Percentiles rank a stretch among this genome's conserved stretches.
phyloP scores from a whole-genome alignment of 2,329 filamentous ascomycete genomes.

The Graphiopsis chlorocephala region DNA sequence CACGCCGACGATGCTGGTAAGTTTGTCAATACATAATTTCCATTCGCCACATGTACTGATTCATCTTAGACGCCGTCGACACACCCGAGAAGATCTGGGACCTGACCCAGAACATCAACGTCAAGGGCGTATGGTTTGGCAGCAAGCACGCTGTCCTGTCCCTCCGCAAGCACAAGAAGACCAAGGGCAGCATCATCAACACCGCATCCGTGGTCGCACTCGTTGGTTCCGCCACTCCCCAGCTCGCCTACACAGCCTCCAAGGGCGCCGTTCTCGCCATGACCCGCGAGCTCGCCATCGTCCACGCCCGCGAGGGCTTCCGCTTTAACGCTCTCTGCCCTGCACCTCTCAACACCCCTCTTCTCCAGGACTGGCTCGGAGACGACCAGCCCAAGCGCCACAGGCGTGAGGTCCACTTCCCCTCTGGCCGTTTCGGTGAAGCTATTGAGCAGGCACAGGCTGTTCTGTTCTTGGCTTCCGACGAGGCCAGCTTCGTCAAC shows the following conservation, averaged over 20 bases:
- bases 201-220: slow-evolving; percentile 86
- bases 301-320: slow-evolving; percentile 84
- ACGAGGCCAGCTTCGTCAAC: slow-evolving; percentile 87
- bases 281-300: slow-evolving; percentile 86
- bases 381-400: slow-evolving; percentile 78
- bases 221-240: slow-evolving; percentile 81
- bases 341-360: slow-evolving; percentile 85
- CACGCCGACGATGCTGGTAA: slow-evolving; percentile 61
- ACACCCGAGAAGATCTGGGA: slow-evolving; percentile 93
- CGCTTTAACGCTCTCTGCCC: slow-evolving; percentile 90
- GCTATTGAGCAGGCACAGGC: slow-evolving; percentile 91
- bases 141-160: slow-evolving; percentile 86
- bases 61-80: slow-evolving; percentile 59
- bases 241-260: slow-evolving; percentile 88
- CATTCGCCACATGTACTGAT: neutral
- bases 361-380: slow-evolving; percentile 90
- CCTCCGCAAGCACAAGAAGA: slow-evolving; percentile 77
- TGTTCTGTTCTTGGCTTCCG: slow-evolving; percentile 80
- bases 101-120: slow-evolving; percentile 88
- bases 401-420: slow-evolving; percentile 86
- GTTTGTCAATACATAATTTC: slow-evolving; percentile 50
- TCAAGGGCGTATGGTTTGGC: slow-evolving; percentile 97
- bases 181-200: slow-evolving; percentile 80
- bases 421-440: slow-evolving; percentile 82
- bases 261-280: slow-evolving; percentile 90